Evolutionary conservation across 2,329 filamentous ascomycete genomes (phyloP), one percentile per base, ranked within the genome.

Genomic region (Fusarium marasasianum): DNA sequence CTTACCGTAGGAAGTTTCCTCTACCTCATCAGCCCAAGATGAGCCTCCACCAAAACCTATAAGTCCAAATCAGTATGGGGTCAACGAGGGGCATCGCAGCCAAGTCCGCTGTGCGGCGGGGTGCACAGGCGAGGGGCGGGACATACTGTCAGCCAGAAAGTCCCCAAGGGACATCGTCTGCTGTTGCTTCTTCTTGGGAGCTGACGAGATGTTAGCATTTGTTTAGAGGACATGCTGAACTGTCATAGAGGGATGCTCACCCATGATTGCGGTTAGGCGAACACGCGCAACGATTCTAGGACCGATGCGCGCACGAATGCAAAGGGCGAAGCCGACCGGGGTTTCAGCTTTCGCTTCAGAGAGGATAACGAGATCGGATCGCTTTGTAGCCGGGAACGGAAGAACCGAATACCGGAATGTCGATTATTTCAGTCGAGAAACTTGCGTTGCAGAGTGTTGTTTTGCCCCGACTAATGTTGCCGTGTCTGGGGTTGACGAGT

Each of bases 21-120:
- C 96, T 87, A 99, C 98, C 83, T 99, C 96, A 86, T 99, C 97
- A 80, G 96, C 96, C 96, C 96, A 99, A 78, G 96, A 98, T 82
- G 96, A 98, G 82, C 96, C 80, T 80, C 82, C 95, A 78, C 86
- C 88, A 76, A 86, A 87, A 75, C 84, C 86, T 87, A 62, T 51
- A 63, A 59, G 40, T 41, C 58, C 44, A 48, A 55, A 77, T 82
- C 61, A 82, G 77, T 66, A 78, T 67, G 50, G 55, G 66, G 68
- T 48, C 69, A 50, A 62, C 69, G 72, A 75, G 69, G 73, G 66
- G 69, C 70, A 70, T 66, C 58, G 69, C 56, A 69, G 62, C 65
- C 65, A 74, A 66, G 70, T 63, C 66, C 66, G 64, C 57, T 56
- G 64, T 76, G 69, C 64, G 72, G 74, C 71, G 72, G 75, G 70